Percentiles rank a stretch among this genome's conserved stretches.
Evolutionary conservation across 1,284 basidiomycete genomes (phyloP).

Genomic region (Ganoderma multipileum): DNA sequence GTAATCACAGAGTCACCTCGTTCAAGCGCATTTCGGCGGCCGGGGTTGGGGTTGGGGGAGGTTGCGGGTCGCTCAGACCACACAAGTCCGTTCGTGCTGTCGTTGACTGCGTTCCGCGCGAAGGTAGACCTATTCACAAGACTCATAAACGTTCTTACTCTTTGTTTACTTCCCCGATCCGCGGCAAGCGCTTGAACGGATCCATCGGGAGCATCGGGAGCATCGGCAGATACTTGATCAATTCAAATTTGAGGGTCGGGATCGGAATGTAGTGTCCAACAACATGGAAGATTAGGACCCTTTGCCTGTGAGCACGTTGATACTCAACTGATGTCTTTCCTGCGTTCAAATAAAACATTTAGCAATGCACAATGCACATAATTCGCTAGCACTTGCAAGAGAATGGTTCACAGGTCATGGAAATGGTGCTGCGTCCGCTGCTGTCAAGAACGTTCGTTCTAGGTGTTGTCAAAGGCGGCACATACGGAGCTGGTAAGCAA

Average conservation of each 20-base stretch:
- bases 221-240: conserved; percentile 36
- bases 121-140: conserved; percentile 42
- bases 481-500: conserved; percentile 5
- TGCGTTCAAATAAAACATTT: not conserved
- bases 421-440: conserved; percentile 32
- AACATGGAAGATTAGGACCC: conserved; percentile 31
- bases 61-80: conserved; percentile 59
- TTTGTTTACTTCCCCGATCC: too few species aligned
- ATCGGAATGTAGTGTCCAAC: conserved; percentile 37
- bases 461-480: conserved; percentile 42
- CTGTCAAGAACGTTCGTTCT: conserved; percentile 38
- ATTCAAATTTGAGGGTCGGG: conserved; percentile 24
- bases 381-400: conserved; percentile 39
- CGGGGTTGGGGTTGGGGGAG: conserved; percentile 53
- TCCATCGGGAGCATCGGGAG: conserved; percentile 16
- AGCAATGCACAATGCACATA: conserved; percentile 1
- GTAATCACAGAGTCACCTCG: conserved; percentile 58
- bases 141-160: conserved; percentile 46
- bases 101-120: not conserved
- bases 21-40: conserved; percentile 38
- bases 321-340: conserved; percentile 27
- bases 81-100: too few species aligned
- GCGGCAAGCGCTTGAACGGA: conserved; percentile 34
- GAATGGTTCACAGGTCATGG: conserved; percentile 34
- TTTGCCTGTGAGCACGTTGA: conserved; percentile 17